Evolutionary conservation across 148 eudicot genomes (phyloP), one percentile per base, ranked within the genome.

Genomic region (Amaranthus cruentus): DNA sequence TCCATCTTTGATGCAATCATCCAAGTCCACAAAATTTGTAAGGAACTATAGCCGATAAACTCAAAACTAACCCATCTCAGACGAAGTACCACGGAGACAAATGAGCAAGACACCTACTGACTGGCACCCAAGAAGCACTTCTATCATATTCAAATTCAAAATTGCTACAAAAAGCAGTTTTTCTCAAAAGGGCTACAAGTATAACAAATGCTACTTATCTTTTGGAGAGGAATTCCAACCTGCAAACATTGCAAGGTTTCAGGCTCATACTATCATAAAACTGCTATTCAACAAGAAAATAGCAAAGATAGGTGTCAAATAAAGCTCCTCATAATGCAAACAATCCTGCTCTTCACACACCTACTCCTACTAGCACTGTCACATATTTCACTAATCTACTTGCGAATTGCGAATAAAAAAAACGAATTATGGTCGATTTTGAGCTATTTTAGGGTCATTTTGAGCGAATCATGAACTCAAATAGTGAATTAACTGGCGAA

Each of bases 1-100:
- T 77, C 85, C 91, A 84, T 85, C 56, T 74, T 73, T 75, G 74
- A 71, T 62, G 59, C 73, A 44, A 64, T 64, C 68, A 64, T 46
- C 18, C 8, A 14, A 5, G 68, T 47, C 21, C 14, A 44, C 51
- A 46, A 6, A 64, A 44, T 1, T 18, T 14, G 50, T 15, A 13
- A 6, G 46, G 47, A 64, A 46, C 18, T 64, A 13, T 44, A 46
- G 21, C 50, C 21, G 47, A 42, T 1, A 5, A 12, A 21, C 68
- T 64, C 68, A 64, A 64, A 14, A 46, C 68, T 64, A 64, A 44
- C 68, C 68, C 50, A 64, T 64, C 68, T 64, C 51, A 64, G 50
- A 64, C 14, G 50, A 46, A 13, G 44, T 11, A 5, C 4, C 50
- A 13, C 6, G 14, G 11, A 46, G 18, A 64, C 47, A 46, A 6